A percentile compares a stretch with the other conserved stretches of the same genome.
Conservation (phyloP, 192 early-diverging fungal genomes). For the Backusella westeae region DNA sequence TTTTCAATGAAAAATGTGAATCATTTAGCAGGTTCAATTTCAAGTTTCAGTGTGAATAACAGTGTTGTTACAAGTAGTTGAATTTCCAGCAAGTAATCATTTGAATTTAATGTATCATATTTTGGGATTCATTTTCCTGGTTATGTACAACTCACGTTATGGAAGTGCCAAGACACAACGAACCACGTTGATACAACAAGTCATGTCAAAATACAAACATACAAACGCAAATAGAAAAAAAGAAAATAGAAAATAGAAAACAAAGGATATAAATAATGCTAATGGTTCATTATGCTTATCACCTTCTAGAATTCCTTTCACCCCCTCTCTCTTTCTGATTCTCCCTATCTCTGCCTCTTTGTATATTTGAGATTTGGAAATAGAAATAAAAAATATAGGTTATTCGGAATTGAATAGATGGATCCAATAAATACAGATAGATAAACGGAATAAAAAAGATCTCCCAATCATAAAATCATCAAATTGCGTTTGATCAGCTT, state of each 20-base stretch:
- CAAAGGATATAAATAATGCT: neutral
- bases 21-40: neutral
- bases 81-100: neutral
- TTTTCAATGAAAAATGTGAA: neutral
- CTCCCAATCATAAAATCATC: neutral
- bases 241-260: neutral
- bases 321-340: neutral
- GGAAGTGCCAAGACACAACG: neutral
- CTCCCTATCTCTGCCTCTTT: no score
- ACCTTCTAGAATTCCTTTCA: neutral
- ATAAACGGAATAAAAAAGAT: constrained; percentile 6
- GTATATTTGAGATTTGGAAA: neutral
- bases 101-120: neutral
- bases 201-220: neutral
- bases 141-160: neutral
- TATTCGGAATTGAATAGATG: neutral
- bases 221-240: neutral
- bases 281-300: neutral
- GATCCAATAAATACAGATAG: neutral
- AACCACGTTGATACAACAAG: neutral
- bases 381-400: neutral
- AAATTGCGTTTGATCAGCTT: neutral
- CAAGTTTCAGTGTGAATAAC: neutral
- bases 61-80: neutral
- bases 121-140: neutral